Evolutionary conservation across 331 rosid species (phyloP).

Genomic region (Cydonia oblonga): DNA sequence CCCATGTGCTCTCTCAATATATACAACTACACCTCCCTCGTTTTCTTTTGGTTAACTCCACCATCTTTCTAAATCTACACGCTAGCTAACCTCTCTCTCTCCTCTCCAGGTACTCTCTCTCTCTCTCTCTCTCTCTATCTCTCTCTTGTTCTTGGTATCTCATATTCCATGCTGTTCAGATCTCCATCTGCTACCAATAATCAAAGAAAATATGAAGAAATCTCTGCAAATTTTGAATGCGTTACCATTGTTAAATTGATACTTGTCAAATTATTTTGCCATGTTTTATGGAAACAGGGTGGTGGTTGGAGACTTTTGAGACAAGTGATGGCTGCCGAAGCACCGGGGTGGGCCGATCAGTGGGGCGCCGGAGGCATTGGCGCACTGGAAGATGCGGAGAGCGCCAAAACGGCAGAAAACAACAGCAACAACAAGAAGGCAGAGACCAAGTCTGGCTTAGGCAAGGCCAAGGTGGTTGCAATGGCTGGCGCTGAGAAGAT

Average conservation of each 20-base stretch:
- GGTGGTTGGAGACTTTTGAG: not conserved
- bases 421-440: conserved; percentile 33
- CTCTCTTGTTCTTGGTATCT: not conserved
- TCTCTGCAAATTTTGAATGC: too few relatives aligned
- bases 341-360: conserved; percentile 95
- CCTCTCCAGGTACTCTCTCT: not conserved
- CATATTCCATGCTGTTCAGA: not conserved
- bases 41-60: conserved; percentile 11
- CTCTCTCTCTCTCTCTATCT: too few relatives aligned
- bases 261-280: not conserved
- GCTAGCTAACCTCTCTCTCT: not conserved
- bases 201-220: too few relatives aligned
- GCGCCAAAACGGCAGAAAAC: conserved; percentile 28
- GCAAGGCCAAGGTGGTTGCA: conserved; percentile 46
- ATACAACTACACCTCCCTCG: not conserved
- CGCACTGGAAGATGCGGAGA: conserved; percentile 58
- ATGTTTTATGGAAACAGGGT: not conserved
- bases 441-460: conserved; percentile 34
- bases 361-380: conserved; percentile 98
- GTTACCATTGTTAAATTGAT: not conserved
- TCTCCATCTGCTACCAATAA: too few relatives aligned
- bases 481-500: conserved; percentile 41
- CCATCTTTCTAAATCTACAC: not conserved
- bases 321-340: conserved; percentile 51
- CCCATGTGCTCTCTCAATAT: not conserved